These are phyloP conservation scores for Ambrosiella cleistominuta DNA, from an alignment of 2,329 filamentous ascomycete genomes.

Conservation along the genomic window DNA sequence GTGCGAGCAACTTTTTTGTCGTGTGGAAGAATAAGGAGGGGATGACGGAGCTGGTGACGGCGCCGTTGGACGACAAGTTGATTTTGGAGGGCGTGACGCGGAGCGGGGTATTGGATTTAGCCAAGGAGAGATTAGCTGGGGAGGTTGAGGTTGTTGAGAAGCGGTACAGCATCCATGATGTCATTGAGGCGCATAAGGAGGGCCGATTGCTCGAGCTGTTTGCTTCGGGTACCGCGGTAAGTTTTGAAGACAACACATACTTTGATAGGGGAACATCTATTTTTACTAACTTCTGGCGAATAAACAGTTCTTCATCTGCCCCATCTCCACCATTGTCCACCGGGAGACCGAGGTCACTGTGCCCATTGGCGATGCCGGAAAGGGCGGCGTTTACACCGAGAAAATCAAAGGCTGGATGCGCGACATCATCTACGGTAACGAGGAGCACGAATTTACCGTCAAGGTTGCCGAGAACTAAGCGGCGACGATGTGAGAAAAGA, in stretches of 20 bases:
- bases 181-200: slow-evolving; percentile 54
- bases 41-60: slow-evolving; percentile 57
- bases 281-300: neutral
- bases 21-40: slow-evolving; percentile 51
- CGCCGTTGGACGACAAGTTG: slow-evolving; percentile 63
- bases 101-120: slow-evolving; percentile 59
- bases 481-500: neutral
- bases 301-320: slow-evolving; percentile 48
- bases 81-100: slow-evolving; percentile 85
- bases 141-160: slow-evolving; percentile 61
- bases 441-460: slow-evolving; percentile 51
- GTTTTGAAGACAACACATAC: slow-evolving; percentile 19
- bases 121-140: slow-evolving; percentile 39
- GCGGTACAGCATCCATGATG: slow-evolving; percentile 64
- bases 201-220: slow-evolving; percentile 72
- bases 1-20: slow-evolving; percentile 83
- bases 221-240: slow-evolving; percentile 68
- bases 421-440: slow-evolving; percentile 59
- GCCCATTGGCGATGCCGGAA: slow-evolving; percentile 36
- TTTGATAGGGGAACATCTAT: neutral
- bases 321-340: slow-evolving; percentile 51
- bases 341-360: slow-evolving; percentile 45
- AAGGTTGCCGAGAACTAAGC: slow-evolving; percentile 38
- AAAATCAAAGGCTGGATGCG: slow-evolving; percentile 49
- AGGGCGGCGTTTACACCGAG: slow-evolving; percentile 37